Evolutionary conservation across 805 yeast species (phyloP), one percentile per base, ranked within the genome.

Genomic region (Pichia membranifaciens): DNA sequence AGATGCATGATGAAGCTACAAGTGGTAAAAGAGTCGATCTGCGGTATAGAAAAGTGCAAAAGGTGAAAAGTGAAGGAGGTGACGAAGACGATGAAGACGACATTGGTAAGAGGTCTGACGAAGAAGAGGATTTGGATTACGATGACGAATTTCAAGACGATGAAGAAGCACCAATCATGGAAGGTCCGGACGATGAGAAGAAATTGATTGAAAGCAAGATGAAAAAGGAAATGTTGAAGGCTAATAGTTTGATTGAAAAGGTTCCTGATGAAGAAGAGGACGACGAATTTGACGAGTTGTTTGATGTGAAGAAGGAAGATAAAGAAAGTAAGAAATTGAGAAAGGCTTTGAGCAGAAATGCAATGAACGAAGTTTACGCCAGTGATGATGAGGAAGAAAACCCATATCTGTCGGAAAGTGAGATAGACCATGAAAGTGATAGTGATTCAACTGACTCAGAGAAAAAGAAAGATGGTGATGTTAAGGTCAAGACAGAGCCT

Each of bases 91-190:
- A 64, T 17, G 59, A 48, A 18, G 72, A 58, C 34, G 70, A 62
- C 32, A 74, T 69, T 37, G 68, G 54, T 23, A 67, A 66, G 39
- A 71, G 73, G 48, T 82, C 88, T 10, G 96, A 88, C 49, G 88
- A 86, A 54, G 58, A 55, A 18, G 97, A 90, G 54, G 97, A 89
- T 60, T 69, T 93, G 58, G 99, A 91, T 67, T 91, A 75, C 59
- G 97, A 93, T 56, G 98, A 93, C 64, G 97, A 90, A 64, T 93
- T 93, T 67, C 97, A 93, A 23, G 99, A 93, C 65, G 99, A 93
- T 64, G 99, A 93, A 69, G 99, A 91, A 64, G 98, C 98, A 1
- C 99, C 99, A 25, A 86, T 93, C 50, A 80, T 91, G 74, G 98
- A 91, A 59, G 96, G 96, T 41, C 81, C 90, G 51, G 98, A 91